Evolutionary conservation across 108 stramenopile species (phyloP).

Genomic region (Pseudonitzschia pungens): DNA sequence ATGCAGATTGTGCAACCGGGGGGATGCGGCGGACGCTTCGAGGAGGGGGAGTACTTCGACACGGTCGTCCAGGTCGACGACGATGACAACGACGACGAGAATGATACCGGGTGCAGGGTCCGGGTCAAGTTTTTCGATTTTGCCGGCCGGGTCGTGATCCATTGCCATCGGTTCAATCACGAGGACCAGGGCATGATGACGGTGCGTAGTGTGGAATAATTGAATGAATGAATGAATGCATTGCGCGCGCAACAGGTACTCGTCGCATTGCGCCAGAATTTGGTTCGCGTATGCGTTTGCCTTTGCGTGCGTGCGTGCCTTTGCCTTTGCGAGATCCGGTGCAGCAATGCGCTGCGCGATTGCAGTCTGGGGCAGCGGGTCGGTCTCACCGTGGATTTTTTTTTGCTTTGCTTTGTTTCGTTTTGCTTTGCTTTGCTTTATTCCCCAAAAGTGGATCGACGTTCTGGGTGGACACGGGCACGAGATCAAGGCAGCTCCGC

Average conservation of each 20-base stretch:
- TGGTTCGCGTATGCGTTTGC: no score
- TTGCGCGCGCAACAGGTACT: no score
- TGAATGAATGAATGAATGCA: no score
- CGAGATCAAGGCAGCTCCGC: conserved; percentile 14
- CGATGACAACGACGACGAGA: background rate
- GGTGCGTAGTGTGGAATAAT: no score
- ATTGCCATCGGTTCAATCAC: conserved; percentile 50
- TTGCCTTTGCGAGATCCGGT: background rate
- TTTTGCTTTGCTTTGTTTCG: background rate
- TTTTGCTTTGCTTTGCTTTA: background rate
- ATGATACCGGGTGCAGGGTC: conserved; percentile 26
- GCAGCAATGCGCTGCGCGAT: background rate
- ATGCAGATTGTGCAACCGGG: conserved; percentile 46
- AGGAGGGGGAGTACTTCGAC: conserved; percentile 55
- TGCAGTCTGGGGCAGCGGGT: background rate
- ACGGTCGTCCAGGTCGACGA: conserved; percentile 25
- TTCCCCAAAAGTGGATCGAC: conserved; percentile 20
- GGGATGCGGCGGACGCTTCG: conserved; percentile 40
- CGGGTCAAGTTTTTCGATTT: conserved; percentile 36
- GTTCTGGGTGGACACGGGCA: conserved; percentile 20
- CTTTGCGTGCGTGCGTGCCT: background rate
- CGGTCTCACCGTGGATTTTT: background rate
- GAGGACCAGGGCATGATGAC: conserved; percentile 48
- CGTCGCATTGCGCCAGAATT: no score
- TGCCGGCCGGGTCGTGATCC: conserved; percentile 38